phyloP scores from a whole-genome alignment of 768 basidiomycete species.

The Agrocybe praecox region DNA sequence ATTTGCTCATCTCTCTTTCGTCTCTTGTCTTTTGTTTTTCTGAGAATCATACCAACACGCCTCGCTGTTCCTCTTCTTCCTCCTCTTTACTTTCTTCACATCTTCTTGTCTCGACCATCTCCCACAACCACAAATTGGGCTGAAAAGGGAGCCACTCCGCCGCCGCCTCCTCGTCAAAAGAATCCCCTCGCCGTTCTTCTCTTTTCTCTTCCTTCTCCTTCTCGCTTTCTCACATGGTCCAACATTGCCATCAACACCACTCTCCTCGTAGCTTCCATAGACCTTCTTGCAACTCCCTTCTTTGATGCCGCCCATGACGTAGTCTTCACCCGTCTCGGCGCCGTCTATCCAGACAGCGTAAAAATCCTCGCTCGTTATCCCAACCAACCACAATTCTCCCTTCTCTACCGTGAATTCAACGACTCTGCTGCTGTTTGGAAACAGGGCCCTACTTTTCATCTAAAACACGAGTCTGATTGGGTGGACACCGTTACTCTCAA shows the following conservation, averaged over 20 bases:
- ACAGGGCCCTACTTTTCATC: conserved; percentile 51
- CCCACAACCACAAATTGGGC: conserved; percentile 4
- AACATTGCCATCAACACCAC: conserved; percentile 36
- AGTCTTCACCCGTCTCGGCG: conserved; percentile 70
- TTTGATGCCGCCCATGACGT: conserved; percentile 56
- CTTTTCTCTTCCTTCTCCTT: conserved; percentile 38
- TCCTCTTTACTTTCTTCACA: conserved; percentile 28
- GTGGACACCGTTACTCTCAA: conserved; percentile 52
- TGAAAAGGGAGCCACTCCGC: conserved; percentile 1
- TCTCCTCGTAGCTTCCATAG: conserved; percentile 36
- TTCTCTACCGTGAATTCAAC: conserved; percentile 47
- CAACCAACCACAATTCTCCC: conserved; percentile 33
- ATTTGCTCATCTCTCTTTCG: conserved; percentile 41
- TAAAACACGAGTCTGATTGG: conserved; percentile 56
- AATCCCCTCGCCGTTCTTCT: conserved; percentile 22
- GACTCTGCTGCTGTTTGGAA: conserved; percentile 45
- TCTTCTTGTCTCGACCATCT: conserved; percentile 15
- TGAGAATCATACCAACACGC: conserved; percentile 47
- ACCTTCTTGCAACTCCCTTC: conserved; percentile 58
- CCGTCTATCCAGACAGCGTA: conserved; percentile 62
- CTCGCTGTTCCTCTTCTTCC: conserved; percentile 34
- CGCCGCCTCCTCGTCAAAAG: not conserved
- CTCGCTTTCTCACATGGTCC: conserved; percentile 24
- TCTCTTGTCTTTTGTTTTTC: conserved; percentile 46
- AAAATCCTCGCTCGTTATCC: conserved; percentile 71